Evolutionary conservation across 1,284 basidiomycete species (phyloP).

Genomic region (Mycena sp.): DNA sequence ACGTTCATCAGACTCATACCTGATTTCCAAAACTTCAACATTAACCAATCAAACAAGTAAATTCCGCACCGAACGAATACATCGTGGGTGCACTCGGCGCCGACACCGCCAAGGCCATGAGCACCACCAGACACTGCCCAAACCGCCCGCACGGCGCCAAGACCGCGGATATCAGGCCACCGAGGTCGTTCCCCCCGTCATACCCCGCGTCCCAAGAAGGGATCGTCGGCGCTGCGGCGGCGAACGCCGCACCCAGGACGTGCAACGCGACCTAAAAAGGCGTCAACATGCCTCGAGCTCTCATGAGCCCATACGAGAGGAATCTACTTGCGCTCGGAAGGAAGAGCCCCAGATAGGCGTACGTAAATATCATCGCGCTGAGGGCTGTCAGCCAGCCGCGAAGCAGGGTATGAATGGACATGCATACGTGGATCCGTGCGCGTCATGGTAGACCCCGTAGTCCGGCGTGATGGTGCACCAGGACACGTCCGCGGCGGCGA

Average conservation of each 20-base stretch:
- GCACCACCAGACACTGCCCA: conserved; percentile 86
- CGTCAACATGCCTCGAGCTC: background rate
- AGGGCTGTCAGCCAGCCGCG: background rate
- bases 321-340: conserved; percentile 9
- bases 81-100: conserved; percentile 87
- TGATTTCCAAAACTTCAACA: conserved; percentile 1
- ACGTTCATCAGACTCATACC: conserved; percentile 28
- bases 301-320: background rate
- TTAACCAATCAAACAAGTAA: conserved; percentile 47
- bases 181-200: conserved; percentile 64
- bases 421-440: conserved; percentile 63
- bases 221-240: conserved; percentile 62
- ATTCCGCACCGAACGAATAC: conserved; percentile 87
- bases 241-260: conserved; percentile 79
- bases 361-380: conserved; percentile 19
- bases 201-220: conserved; percentile 75
- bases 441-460: conserved; percentile 74
- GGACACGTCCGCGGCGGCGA: conserved; percentile 79
- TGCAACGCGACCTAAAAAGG: conserved; percentile 46
- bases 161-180: conserved; percentile 81
- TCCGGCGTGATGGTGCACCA: conserved; percentile 75
- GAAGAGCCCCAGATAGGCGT: conserved; percentile 17
- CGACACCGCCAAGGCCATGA: conserved; percentile 80
- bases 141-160: conserved; percentile 76
- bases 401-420: background rate